Evolutionary conservation across 1,284 basidiomycete genomes (phyloP), one percentile per base, ranked within the genome.

Genomic region (Lignosus rhinocerotis): DNA sequence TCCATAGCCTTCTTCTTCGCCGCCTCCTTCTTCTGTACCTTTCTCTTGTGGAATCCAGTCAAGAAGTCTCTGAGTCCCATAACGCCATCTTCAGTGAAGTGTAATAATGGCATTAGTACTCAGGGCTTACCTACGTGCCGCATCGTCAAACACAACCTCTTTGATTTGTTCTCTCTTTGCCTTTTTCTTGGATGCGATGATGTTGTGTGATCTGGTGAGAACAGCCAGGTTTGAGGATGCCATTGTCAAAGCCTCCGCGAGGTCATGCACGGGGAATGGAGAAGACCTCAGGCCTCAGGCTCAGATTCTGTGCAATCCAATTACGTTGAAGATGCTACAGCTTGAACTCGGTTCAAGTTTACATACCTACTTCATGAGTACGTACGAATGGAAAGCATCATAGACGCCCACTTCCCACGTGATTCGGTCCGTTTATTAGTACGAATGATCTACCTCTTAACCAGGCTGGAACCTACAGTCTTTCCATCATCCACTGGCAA

Each of bases 11-110:
- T 88, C 66, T 83, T 81, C 66, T 83, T 85, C 33, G 87, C 85
- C 34, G 80, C 84, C 66, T 92, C 87, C 67, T 86, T 81, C 71
- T 88, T 90, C 64, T 83, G 83, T 51, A 92, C 70, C 70, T 94
- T 94, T 63, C 92, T 86, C 73, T 93, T 94, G 71, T 88, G 88
- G 72, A 94, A 94, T 16, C 92, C 92, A 10, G 92, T 94, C 69
- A 94, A 72, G 73, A 87, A 94, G 52, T 93, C 87, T 67, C 92
- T 94, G 68, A 8, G 34, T 19, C 30, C 4, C 3, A 16, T 31
- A 42, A 34, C 45, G 51, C 51, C 58, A 45, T 11, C 46, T 7
- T 6, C n/a, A 11, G n/a, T 45, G 43, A 6, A 11, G 43, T 2
- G 11, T 38, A 44, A 42, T 17, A 51, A 31, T 33, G 21, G 34